Base-by-base conservation (phyloP, 495 filamentous ascomycete genomes). In the Xylaria bambusicola region DNA sequence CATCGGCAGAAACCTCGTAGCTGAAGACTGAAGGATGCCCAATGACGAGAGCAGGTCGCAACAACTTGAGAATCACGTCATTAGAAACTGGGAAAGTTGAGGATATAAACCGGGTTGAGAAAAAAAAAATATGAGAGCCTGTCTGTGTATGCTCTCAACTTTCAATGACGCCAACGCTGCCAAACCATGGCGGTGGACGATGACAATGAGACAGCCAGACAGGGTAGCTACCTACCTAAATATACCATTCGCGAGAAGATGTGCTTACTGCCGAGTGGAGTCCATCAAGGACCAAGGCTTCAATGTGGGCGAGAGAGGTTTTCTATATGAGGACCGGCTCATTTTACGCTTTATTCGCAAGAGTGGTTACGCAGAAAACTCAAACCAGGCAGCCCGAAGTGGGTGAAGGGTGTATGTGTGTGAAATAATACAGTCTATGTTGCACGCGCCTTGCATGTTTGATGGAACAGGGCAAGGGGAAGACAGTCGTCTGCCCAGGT, bases 291-390 rank as follows among this genome's bases (percentile, higher is more conserved):
- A 40, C 48, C 49, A 36, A 27, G 17, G 10, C 5, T 33, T 9
- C 36, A 38, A 38, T 36, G 45, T 33, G 33, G 45, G 53, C 18
- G n/a, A 57, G 17, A 47, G 44, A 40, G 27, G 40, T 36, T 48
- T 47, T 33, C 53, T 31, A 56, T 42, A 38, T 33, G 21, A 47
- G 54, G 54, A 35, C 7, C 35, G 42, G 41, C 10, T 15, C 53
- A 56, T 24, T 47, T 55, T 45, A 44, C 50, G 13, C 29, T 41
- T 9, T 40, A 35, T 59, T 60, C 41, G 52, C 17, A 59, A 44
- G n/a, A n/a, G 49, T 53, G 57, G 57, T 60, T 60, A 60, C 57
- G 57, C 57, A 60, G 57, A 23, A 60, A n/a, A n/a, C n/a, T 21
- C 29, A 27, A 45, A 27, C 38, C 29, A 60, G 48, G 29, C 57